A percentile compares a stretch with the other conserved stretches of the same genome.
These are phyloP conservation scores for Baffinella frigidus DNA, from an alignment of 208 protist species.

Conservation along the genomic window DNA sequence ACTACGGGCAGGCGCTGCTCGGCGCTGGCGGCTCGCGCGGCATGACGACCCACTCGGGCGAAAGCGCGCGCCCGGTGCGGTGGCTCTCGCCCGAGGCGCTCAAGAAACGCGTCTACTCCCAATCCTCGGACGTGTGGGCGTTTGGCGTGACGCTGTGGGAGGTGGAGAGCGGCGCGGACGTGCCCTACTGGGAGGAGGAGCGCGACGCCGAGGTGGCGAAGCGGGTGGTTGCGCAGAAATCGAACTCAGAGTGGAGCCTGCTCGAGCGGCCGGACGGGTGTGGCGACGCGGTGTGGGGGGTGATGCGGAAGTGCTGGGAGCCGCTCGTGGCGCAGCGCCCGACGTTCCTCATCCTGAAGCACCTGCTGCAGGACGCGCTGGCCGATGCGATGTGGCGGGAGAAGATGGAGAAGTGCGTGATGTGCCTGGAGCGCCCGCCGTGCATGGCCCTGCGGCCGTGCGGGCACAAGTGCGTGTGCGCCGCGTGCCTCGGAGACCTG, in stretches of 20 bases:
- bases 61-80: background rate
- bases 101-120: conserved; percentile 17
- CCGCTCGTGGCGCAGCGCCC: background rate
- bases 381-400: background rate
- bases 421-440: background rate
- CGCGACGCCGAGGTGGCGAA: conserved; percentile 14
- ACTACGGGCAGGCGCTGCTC: conserved; percentile 57
- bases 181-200: background rate
- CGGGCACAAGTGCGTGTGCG: background rate
- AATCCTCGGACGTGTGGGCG: conserved; percentile 65
- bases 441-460: background rate
- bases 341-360: background rate
- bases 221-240: conserved; percentile 11
- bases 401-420: background rate
- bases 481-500: background rate
- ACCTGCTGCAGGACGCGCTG: background rate
- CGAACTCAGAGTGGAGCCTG: background rate
- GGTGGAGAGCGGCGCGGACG: conserved; percentile 2
- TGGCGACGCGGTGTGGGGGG: background rate
- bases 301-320: conserved; percentile 36
- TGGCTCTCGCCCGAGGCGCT: conserved; percentile 61
- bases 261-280: background rate
- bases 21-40: background rate
- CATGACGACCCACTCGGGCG: background rate
- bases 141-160: conserved; percentile 66